phyloP scores from a whole-genome alignment of 2,329 filamentous ascomycete genomes.

The Fusarium lyarnte region DNA sequence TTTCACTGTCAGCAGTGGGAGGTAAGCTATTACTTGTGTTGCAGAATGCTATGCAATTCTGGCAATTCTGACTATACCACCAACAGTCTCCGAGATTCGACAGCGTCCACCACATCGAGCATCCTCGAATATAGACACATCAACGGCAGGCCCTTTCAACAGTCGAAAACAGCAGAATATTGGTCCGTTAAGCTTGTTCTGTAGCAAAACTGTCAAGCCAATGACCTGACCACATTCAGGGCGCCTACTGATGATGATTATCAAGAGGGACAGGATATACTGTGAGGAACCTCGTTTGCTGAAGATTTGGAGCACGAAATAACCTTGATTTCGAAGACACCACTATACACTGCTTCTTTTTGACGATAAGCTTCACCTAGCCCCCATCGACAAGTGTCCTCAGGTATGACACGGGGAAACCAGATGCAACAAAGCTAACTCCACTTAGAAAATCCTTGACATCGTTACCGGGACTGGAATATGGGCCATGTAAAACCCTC shows the following conservation, averaged over 20 bases:
- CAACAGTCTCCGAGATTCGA: conserved; percentile 19
- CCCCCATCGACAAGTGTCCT: conserved; percentile 31
- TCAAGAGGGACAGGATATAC: conserved; percentile 22
- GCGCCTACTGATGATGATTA: conserved; percentile 31
- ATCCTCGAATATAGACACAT: conserved; percentile 43
- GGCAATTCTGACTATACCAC: no score
- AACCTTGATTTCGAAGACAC: conserved; percentile 2
- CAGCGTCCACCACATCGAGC: conserved; percentile 24
- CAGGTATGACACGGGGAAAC: background rate
- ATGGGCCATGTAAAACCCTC: conserved; percentile 54
- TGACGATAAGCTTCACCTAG: conserved; percentile 49
- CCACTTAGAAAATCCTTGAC: conserved; percentile 51
- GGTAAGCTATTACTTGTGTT: background rate
- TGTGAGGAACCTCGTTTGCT: background rate
- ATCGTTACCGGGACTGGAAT: conserved; percentile 68
- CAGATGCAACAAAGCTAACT: background rate
- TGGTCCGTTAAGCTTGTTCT: conserved; percentile 20
- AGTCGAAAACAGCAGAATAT: conserved; percentile 41
- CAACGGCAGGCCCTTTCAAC: conserved; percentile 42
- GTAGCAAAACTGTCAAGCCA: background rate
- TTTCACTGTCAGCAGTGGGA: background rate
- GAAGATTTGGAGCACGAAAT: background rate
- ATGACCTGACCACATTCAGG: background rate
- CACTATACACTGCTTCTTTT: conserved; percentile 40
- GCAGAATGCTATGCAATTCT: background rate